Conservation (phyloP, 139 green algal species). For the Picochlorum costavermella region DNA sequence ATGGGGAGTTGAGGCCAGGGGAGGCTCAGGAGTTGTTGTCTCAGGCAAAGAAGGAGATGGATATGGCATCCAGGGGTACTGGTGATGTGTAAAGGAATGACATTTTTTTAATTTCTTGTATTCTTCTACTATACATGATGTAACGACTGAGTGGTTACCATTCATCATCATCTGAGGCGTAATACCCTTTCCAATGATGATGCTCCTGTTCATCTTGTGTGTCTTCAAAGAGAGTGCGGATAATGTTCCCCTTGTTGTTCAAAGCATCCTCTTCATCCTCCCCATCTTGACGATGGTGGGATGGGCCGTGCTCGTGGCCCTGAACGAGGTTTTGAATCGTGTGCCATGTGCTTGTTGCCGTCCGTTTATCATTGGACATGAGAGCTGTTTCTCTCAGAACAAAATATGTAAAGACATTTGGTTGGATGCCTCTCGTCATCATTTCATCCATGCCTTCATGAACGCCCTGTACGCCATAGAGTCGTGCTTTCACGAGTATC, state of each 20-base stretch:
- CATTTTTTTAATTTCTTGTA: background rate
- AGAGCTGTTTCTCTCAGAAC: background rate
- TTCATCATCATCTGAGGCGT: constrained; percentile 12
- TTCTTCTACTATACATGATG: background rate
- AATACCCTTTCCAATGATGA: constrained; percentile 11
- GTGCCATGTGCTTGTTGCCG: background rate
- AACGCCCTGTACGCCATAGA: background rate
- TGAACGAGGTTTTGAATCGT: background rate
- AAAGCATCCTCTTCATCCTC: no score
- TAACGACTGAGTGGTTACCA: background rate
- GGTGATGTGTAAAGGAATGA: background rate
- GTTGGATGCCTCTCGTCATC: background rate
- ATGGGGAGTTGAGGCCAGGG: constrained; percentile 63
- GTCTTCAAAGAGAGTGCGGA: no score
- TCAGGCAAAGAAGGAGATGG: constrained; percentile 5
- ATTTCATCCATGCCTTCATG: background rate
- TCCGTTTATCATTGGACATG: background rate
- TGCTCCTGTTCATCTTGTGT: background rate
- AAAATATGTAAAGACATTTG: constrained; percentile 2
- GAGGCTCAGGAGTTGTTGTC: constrained; percentile 24
- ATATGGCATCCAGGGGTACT: background rate
- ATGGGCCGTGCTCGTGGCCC: no score
- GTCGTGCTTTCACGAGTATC: background rate
- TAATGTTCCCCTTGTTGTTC: no score
- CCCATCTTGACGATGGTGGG: no score